Evolutionary conservation across 1,139 yeast species (phyloP), one percentile per base, ranked within the genome.

Genomic region (Candida sp.): DNA sequence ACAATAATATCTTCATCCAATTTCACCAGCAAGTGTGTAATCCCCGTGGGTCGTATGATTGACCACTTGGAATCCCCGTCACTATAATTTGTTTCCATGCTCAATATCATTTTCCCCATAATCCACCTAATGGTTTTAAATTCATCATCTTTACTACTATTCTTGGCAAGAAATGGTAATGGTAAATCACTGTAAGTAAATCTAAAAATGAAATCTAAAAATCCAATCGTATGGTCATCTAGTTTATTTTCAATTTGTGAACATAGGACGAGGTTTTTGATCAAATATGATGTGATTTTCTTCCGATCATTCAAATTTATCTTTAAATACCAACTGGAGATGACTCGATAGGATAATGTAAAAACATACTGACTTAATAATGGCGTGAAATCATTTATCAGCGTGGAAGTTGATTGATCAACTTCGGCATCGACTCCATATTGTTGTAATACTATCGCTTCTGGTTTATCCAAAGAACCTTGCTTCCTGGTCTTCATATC

Each of bases 251-350:
- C 49, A 9, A 51, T 50, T 2, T 57, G 50, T 42, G 65, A 57
- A 22, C 81, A 70, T 6, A 72, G 53, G 9, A 81, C 65, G 44
- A 89, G 61, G 48, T 81, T 83, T 48, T 79, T 75, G 35, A 83
- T 71, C 12, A 89, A 73, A 54, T 80, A 89, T 2, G 87, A 75
- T 1, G 86, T 77, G 38, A 87, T 57, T 38, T 73, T 69, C 43
- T 76, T 75, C 38, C 96, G 67, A 41, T 83, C 83, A n/a, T 66
- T 64, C 49, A 84, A 51, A 27, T 75, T 73, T 56, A 88, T 75
- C 43, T 84, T 81, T 52, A 87, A 63, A 54, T 84, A 88, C 93
- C 96, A 87, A 39, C 79, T 75, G 1, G 86, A 73, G 36, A 89
- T 78, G 4, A 87, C 86, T 46, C 75, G 77, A 57, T 83, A 87